Conservation (phyloP, 108 stramenopile species). For the Craspedostauros australis region DNA sequence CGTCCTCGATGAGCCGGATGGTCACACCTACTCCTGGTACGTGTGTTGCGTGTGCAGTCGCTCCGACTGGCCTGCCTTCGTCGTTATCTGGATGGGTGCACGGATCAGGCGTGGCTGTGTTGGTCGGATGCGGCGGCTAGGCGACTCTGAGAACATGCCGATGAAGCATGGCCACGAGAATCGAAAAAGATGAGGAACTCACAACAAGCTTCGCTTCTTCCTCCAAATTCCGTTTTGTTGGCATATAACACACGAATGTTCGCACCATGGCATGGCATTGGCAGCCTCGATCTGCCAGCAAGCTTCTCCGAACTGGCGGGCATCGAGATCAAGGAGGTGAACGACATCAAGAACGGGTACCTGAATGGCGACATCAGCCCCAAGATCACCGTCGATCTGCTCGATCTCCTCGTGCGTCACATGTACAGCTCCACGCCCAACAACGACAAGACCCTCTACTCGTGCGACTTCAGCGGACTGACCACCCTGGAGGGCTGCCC, state of each 20-base stretch:
- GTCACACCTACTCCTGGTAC: constrained; percentile 22
- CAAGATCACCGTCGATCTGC: constrained; percentile 33
- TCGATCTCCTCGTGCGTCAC: constrained; percentile 42
- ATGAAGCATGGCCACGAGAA: too few relatives aligned
- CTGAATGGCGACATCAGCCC: constrained; percentile 44
- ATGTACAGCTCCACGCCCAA: constrained; percentile 40
- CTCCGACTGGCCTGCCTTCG: too few relatives aligned
- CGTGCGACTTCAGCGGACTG: constrained; percentile 62
- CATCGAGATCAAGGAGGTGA: constrained; percentile 29
- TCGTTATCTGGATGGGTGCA: too few relatives aligned
- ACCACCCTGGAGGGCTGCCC: constrained; percentile 34
- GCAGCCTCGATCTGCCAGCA: constrained; percentile 28
- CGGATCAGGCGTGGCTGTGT: too few relatives aligned
- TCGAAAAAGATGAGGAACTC: too few relatives aligned
- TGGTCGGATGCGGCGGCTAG: too few relatives aligned
- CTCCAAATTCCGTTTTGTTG: not conserved
- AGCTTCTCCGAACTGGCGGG: constrained; percentile 30
- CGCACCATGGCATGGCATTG: too few relatives aligned
- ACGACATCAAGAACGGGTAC: constrained; percentile 29
- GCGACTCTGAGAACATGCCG: too few relatives aligned
- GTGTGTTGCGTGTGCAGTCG: too few relatives aligned
- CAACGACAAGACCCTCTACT: constrained; percentile 28
- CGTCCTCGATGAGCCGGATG: constrained; percentile 78
- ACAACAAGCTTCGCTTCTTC: too few relatives aligned
- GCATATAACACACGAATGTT: too few relatives aligned